A percentile compares a stretch with the other conserved stretches of the same genome.
Conservation (phyloP, 768 basidiomycete genomes). For the Tylopilus sp. region DNA sequence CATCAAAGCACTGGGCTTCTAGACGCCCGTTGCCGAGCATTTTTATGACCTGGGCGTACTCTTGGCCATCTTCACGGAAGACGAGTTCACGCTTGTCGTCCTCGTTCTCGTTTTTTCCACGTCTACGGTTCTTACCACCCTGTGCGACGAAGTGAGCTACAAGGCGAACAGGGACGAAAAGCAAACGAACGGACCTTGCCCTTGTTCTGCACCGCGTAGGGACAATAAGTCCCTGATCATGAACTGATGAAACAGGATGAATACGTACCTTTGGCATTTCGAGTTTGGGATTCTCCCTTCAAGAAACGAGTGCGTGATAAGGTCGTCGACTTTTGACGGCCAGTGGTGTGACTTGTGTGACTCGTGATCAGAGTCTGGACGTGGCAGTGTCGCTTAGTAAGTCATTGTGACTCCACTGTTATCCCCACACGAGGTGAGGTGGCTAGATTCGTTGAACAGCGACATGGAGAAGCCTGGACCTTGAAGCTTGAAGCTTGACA, state of each 20-base stretch:
- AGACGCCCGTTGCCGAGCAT: conserved; percentile 98
- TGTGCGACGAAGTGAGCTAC: conserved; percentile 32
- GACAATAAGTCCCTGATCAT: neutral
- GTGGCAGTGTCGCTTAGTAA: conserved; percentile 5
- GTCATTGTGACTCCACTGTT: neutral
- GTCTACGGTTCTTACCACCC: conserved; percentile 99
- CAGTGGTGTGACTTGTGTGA: neutral
- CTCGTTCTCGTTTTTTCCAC: conserved; percentile 99
- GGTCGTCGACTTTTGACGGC: neutral
- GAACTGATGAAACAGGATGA: neutral
- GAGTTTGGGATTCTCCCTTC: neutral
- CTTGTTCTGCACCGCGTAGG: conserved; percentile 21
- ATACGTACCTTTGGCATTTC: conserved; percentile 26
- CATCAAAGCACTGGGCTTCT: conserved; percentile 97
- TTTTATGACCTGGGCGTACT: conserved; percentile 97
- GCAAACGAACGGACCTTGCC: conserved; percentile 21
- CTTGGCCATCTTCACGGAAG: conserved; percentile 98
- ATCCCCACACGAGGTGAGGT: too few relatives aligned
- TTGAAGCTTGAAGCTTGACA: too few relatives aligned
- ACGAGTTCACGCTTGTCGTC: conserved; percentile 98
- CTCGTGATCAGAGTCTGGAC: neutral
- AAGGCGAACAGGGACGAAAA: neutral
- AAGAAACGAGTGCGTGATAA: neutral
- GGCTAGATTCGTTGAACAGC: too few relatives aligned
- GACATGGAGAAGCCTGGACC: too few relatives aligned